Base-by-base conservation (phyloP, 2,329 filamentous ascomycete species). In the Epicoccum nigrum region DNA sequence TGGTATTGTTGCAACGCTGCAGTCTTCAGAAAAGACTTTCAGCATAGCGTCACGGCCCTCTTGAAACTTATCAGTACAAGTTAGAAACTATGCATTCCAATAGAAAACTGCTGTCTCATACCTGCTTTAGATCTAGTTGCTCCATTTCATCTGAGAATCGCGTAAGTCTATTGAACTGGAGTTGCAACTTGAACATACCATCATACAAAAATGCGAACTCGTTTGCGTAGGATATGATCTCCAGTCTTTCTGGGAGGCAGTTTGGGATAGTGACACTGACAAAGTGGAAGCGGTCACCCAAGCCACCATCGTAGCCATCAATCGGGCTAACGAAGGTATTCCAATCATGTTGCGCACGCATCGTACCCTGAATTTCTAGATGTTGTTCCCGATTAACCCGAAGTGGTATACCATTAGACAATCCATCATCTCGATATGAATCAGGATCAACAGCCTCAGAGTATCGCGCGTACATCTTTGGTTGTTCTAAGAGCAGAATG, bases 181-280 rank as follows among this genome's bases (percentile, higher is more conserved):
- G 6, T 4, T 9, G 9, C 9, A 25, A 1, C 9, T 6, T 25
- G 4, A 15, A 33, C 49, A 16, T 59, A 71, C 69, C 70, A 54
- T 77, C 75, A 55, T 76, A 66, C 7, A 77, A 59, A 46, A 77
- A 76, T 1, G 68, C 73, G 54, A 72, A 76, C 50, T 78, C 76
- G 30, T 74, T 73, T 1, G 70, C 71, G 54, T 76, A 77, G 4
- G 68, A 67, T 19, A 76, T 49, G 17, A 76, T 62, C 51, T 76
- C 74, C 2, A 78, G 58, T 25, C 75, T 58, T 13, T 75, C 71
- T 2, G 74, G 74, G 4, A 72, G 54, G 41, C 70, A 73, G 41
- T 77, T 74, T 4, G 74, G 74, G 7, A 76, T 47, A 0, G 69
- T 54, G 4, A 69, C 64, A 1, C 28, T 30, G 28, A 30, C 13